Base-by-base conservation (phyloP, 1,284 basidiomycete species). In the Leccinum pallidistipes region DNA sequence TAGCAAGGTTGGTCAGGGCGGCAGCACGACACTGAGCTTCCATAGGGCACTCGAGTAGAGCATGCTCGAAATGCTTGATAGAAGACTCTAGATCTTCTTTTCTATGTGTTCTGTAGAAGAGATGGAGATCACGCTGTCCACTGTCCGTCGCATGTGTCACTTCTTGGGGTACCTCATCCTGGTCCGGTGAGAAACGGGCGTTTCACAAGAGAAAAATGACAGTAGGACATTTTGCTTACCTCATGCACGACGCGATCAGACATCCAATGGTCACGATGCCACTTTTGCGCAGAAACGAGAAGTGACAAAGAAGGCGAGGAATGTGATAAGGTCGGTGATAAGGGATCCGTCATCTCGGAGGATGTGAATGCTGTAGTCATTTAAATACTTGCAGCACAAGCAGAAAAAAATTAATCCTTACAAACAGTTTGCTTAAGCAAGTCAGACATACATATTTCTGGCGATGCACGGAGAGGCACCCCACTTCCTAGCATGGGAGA, bases 1-100 rank as follows among this genome's bases (percentile, higher is more conserved):
- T 58, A 1, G 61, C 68, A 1, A 68, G 38, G 51, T 70, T 70
- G 21, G 31, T 60, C 3, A 66, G 36, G 4, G 45, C 61, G 1
- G 34, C 53, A 2, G 56, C 32, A 32, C 29, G 38, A 31, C 55
- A 49, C 9, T 16, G 43, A 29, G 62, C 18, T 1, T 27, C 14
- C 1, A 32, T 11, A 3, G 59, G 56, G 49, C 67, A 69, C 21
- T 10, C 4, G 4, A 1, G 9, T 18, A 64, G 57, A 14, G 57
- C 62, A 3, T 24, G 4, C n/a, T 47, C 24, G 29, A 66, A 66
- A 55, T 61, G 31, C 21, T 24, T 45, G n/a, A 58, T 24, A 11
- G 65, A 63, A 14, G 8, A 12, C 1, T 47, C 4, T 8, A 67
- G 24, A 36, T 67, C 27, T 27, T n/a, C 55, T 47, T 38, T 21